These are phyloP conservation scores for Nothophaeocryptopus gaeumannii DNA, from an alignment of 2,329 filamentous ascomycete genomes.

Conservation along the genomic window DNA sequence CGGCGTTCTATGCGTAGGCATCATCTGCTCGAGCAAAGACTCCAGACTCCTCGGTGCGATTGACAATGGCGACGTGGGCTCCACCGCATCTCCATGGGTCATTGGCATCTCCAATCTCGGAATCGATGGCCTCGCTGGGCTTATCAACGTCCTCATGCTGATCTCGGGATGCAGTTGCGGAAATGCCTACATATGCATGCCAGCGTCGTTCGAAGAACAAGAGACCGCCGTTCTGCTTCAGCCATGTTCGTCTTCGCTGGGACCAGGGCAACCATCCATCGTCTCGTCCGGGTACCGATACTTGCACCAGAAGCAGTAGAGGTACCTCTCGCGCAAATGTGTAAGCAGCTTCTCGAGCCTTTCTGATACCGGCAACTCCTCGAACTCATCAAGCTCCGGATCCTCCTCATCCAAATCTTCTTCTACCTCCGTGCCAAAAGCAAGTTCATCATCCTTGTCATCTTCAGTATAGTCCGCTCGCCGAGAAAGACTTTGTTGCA, in stretches of 20 bases:
- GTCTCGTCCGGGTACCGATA: conserved; percentile 66
- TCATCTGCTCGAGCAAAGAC: conserved; percentile 10
- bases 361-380: conserved; percentile 64
- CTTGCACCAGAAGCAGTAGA: conserved; percentile 98
- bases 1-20: conserved; percentile 9
- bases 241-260: conserved; percentile 78
- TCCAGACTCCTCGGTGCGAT: conserved; percentile 8
- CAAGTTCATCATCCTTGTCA: conserved; percentile 68
- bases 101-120: conserved; percentile 60
- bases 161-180: conserved; percentile 61
- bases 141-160: conserved; percentile 67
- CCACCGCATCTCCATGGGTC: conserved; percentile 36
- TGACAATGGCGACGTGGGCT: conserved; percentile 25
- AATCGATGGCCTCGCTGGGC: conserved; percentile 56
- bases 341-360: conserved; percentile 64
- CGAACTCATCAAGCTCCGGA: conserved; percentile 74
- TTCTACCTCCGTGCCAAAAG: conserved; percentile 61
- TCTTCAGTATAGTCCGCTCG: conserved; percentile 67
- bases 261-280: conserved; percentile 86
- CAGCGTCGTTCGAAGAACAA: background rate
- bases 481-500: conserved; percentile 62
- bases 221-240: conserved; percentile 27
- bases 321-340: conserved; percentile 67
- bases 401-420: conserved; percentile 77
- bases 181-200: conserved; percentile 43